Base-by-base conservation (phyloP, 805 yeast species). In the Kregervanrija delftensis region DNA sequence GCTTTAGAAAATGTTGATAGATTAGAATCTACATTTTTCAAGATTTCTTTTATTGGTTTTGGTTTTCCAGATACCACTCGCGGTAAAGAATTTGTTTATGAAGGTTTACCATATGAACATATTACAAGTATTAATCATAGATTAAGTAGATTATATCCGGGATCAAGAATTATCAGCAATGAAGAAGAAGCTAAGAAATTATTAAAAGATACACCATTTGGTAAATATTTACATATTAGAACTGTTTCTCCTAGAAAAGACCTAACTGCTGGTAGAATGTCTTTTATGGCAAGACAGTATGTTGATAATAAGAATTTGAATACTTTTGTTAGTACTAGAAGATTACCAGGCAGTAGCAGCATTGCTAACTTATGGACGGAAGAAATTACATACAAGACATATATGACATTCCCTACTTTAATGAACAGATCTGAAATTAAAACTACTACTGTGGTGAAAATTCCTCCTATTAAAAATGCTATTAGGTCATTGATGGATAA, bases 381-480 rank as follows among this genome's bases (percentile, higher is more conserved):
- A 58, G 95, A 88, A 64, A 76, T 84, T 8, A 81, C 86, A 1
- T 88, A 79, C 66, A 86, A 80, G 50, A 85, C 96, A 0, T 68
- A 61, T 40, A 73, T 83, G 44, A 74, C 87, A 8, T 88, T 88
- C 80, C 96, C 96, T 22, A 83, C 95, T 0, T 73, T 88, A 61
- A 84, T 87, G 85, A 85, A 87, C 59, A 73, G 95, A 63, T 77
- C 89, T 52, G 93, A 85, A 57, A 76, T 88, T 51, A 74, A 73
- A 49, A 47, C 57, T 3, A 67, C 74, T 9, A 63, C 60, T 8
- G 69, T 71, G 5, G 71, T 73, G 17, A 81, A 75, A 53, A 64
- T 86, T 39, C 84, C 95, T n/a, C 96, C 96, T 11, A 68, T 87
- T 47, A 84, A 86, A 54, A 88, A 85, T 64, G 96, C 96, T 0